Conservation (phyloP, 2,329 filamentous ascomycete genomes). For the Colletotrichum spaethianum region DNA sequence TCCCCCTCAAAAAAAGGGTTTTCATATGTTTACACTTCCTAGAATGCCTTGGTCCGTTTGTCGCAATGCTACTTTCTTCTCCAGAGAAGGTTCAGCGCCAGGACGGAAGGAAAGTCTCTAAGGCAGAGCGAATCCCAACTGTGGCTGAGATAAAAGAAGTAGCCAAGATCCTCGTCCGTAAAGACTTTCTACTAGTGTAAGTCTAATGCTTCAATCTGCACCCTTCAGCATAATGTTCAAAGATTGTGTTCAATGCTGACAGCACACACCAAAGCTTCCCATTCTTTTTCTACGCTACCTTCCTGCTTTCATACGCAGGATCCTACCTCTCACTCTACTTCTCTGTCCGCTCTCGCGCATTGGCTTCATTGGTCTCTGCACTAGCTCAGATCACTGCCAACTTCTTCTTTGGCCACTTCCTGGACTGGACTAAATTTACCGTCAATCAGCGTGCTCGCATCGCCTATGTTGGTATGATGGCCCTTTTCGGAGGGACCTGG, state of each 20-base stretch:
- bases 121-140: not conserved
- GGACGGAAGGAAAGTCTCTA: not conserved
- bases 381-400: conserved; percentile 44
- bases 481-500: conserved; percentile 43
- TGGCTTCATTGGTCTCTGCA: conserved; percentile 43
- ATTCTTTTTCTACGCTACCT: conserved; percentile 34
- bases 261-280: conserved; percentile 2
- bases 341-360: conserved; percentile 41
- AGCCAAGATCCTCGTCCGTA: conserved; percentile 23
- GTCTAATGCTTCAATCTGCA: not conserved
- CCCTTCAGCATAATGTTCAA: no score
- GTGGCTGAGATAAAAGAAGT: conserved; percentile 3
- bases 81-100: conserved; percentile 17
- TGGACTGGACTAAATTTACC: conserved; percentile 42
- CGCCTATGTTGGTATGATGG: conserved; percentile 43
- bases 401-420: conserved; percentile 44
- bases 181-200: conserved; percentile 39
- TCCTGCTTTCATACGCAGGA: conserved; percentile 43
- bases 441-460: conserved; percentile 41
- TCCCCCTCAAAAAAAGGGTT: not conserved
- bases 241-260: not conserved
- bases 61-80: conserved; percentile 9
- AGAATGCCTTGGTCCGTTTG: conserved; percentile 18
- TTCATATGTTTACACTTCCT: not conserved
- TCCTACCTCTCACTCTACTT: conserved; percentile 44